phyloP scores from a whole-genome alignment of 2,329 filamentous ascomycete species.

The Colletotrichum magnum region DNA sequence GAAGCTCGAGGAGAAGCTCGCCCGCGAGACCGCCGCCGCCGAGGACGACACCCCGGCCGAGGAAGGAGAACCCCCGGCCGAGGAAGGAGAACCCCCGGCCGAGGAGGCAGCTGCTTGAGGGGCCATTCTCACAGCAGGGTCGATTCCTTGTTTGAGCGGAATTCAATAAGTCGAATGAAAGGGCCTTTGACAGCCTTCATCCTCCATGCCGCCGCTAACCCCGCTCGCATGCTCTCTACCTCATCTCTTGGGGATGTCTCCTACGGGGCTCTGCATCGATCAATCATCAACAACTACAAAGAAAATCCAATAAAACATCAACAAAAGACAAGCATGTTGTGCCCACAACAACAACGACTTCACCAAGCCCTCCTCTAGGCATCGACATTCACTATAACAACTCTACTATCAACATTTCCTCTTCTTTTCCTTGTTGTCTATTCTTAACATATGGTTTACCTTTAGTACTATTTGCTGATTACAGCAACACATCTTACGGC shows the following conservation, averaged over 20 bases:
- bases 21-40: slow-evolving; percentile 42
- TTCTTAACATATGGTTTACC: background rate
- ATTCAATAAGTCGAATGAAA: slow-evolving; percentile 4
- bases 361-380: slow-evolving; percentile 7
- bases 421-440: background rate
- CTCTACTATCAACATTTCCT: background rate
- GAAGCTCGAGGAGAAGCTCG: slow-evolving; percentile 52
- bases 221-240: background rate
- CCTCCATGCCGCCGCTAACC: background rate
- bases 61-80: slow-evolving; percentile 19
- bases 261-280: too few relatives aligned
- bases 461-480: slow-evolving; percentile 11
- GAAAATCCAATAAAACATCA: background rate
- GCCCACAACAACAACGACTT: background rate
- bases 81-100: slow-evolving; percentile 17
- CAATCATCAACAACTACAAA: background rate
- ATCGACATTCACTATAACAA: slow-evolving; percentile 26
- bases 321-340: too few relatives aligned
- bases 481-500: slow-evolving; percentile 18
- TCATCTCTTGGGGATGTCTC: too few relatives aligned
- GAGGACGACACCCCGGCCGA: slow-evolving; percentile 22
- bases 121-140: slow-evolving; percentile 31
- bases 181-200: background rate
- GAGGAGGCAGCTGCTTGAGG: slow-evolving; percentile 30
- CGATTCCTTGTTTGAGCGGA: slow-evolving; percentile 24